Evolutionary conservation across 345 rosid species (phyloP).

Genomic region (Euphorbia lathyris): DNA sequence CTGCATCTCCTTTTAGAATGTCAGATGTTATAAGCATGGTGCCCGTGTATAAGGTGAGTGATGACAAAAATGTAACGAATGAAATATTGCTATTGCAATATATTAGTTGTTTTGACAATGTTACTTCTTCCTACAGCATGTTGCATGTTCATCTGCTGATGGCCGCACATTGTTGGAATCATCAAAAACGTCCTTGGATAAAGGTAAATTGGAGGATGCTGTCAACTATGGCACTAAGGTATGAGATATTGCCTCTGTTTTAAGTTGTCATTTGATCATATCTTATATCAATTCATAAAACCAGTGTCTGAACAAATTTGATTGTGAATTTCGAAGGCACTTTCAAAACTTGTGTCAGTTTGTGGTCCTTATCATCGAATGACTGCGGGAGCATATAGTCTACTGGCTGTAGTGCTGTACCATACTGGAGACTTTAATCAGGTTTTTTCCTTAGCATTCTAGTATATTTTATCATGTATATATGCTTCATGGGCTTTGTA

Average conservation of each 20-base stretch:
- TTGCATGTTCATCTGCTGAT: conserved; percentile 39
- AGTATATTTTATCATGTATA: not conserved
- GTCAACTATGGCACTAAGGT: conserved; percentile 36
- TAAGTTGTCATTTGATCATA: conserved; percentile 9
- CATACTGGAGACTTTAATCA: conserved; percentile 39
- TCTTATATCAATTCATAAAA: not conserved
- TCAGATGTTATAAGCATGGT: conserved; percentile 33
- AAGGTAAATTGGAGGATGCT: conserved; percentile 39
- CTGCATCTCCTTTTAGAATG: conserved; percentile 29
- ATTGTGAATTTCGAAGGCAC: conserved; percentile 34
- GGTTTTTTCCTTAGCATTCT: conserved; percentile 46
- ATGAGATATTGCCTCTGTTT: conserved; percentile 2
- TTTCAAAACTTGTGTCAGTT: conserved; percentile 33
- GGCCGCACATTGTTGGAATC: conserved; percentile 34
- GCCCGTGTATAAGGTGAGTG: conserved; percentile 30
- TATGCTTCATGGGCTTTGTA: not conserved
- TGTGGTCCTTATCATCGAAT: conserved; percentile 39
- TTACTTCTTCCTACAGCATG: conserved; percentile 30
- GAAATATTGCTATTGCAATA: not conserved
- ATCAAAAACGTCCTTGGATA: conserved; percentile 34
- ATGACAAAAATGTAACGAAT: not conserved
- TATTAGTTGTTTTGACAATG: conserved; percentile 18
- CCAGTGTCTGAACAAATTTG: conserved; percentile 15
- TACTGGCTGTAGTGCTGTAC: conserved; percentile 34
- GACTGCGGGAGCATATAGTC: conserved; percentile 40